Evolutionary conservation across 108 stramenopile species (phyloP).

Genomic region (Cylindrotheca closterium): DNA sequence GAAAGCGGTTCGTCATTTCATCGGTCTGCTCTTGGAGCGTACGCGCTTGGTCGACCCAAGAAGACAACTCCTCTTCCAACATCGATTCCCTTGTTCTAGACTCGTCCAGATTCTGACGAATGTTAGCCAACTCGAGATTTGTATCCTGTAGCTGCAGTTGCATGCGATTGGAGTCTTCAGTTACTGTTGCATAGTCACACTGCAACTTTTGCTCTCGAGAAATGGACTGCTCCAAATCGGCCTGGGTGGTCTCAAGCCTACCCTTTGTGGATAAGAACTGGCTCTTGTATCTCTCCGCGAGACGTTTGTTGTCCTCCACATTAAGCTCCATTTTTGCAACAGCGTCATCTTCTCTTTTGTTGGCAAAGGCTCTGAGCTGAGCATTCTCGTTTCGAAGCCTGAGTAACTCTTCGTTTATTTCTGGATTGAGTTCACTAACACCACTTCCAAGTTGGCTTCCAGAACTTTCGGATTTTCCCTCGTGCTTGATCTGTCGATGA

Average conservation of each 20-base stretch:
- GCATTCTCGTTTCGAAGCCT: conserved; percentile 75
- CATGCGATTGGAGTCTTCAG: conserved; percentile 15
- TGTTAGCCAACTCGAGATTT: conserved; percentile 18
- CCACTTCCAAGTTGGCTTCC: conserved; percentile 70
- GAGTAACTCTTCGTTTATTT: conserved; percentile 65
- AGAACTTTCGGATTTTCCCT: conserved; percentile 16
- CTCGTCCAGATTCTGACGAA: conserved; percentile 15
- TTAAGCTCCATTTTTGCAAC: conserved; percentile 70
- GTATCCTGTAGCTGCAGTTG: conserved; percentile 19
- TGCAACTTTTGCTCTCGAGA: conserved; percentile 20
- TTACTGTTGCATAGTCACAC: conserved; percentile 11
- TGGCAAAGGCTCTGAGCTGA: conserved; percentile 72
- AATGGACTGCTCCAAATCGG: conserved; percentile 18
- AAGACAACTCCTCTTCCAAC: conserved; percentile 27
- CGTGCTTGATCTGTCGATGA: conserved; percentile 47
- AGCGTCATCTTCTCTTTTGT: conserved; percentile 66
- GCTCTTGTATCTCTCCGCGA: conserved; percentile 65
- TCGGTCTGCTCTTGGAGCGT: conserved; percentile 18
- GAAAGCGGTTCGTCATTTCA: conserved; percentile 26
- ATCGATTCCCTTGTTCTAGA: conserved; percentile 26
- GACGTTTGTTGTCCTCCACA: conserved; percentile 58
- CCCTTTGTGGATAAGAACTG: conserved; percentile 64
- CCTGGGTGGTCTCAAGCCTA: conserved; percentile 52
- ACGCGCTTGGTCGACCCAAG: conserved; percentile 28
- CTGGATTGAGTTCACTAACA: conserved; percentile 82